Evolutionary conservation across 2,329 filamentous ascomycete species (phyloP).

Genomic region (Cadophora luteo-olivacea): DNA sequence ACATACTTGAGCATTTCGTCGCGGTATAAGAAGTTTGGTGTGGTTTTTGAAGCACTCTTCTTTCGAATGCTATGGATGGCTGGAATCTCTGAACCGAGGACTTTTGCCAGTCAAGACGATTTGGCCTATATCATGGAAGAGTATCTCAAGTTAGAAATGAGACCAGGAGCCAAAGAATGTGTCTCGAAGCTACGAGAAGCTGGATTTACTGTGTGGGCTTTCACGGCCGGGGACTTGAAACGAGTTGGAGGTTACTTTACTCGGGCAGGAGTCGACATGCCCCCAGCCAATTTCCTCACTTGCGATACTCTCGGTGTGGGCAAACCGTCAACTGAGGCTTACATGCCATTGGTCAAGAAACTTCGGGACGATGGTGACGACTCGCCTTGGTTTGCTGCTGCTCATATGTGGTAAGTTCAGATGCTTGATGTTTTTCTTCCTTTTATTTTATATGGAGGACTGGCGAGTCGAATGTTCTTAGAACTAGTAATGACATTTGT

Average conservation of each 20-base stretch:
- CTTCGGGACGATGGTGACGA: slow-evolving; percentile 45
- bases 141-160: slow-evolving; percentile 47
- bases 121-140: slow-evolving; percentile 47
- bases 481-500: too few relatives aligned
- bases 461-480: too few relatives aligned
- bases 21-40: slow-evolving; percentile 50
- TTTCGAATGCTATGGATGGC: slow-evolving; percentile 55
- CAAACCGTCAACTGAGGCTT: slow-evolving; percentile 57
- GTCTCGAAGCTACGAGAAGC: slow-evolving; percentile 50
- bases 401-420: slow-evolving; percentile 61
- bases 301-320: slow-evolving; percentile 57
- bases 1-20: slow-evolving; percentile 55
- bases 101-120: slow-evolving; percentile 52
- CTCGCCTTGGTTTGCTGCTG: slow-evolving; percentile 62
- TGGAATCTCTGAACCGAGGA: slow-evolving; percentile 51
- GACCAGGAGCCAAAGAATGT: slow-evolving; percentile 50
- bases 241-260: slow-evolving; percentile 59
- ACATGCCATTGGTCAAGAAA: slow-evolving; percentile 46
- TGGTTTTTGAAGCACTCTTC: slow-evolving; percentile 52
- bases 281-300: slow-evolving; percentile 55
- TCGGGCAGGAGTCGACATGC: slow-evolving; percentile 54
- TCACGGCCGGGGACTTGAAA: slow-evolving; percentile 57
- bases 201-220: slow-evolving; percentile 59
- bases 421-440: slow-evolving; percentile 24
- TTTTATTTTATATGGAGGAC: background rate